Conservation (phyloP, 331 rosid genomes). For the Rhamnella rubrinervis region DNA sequence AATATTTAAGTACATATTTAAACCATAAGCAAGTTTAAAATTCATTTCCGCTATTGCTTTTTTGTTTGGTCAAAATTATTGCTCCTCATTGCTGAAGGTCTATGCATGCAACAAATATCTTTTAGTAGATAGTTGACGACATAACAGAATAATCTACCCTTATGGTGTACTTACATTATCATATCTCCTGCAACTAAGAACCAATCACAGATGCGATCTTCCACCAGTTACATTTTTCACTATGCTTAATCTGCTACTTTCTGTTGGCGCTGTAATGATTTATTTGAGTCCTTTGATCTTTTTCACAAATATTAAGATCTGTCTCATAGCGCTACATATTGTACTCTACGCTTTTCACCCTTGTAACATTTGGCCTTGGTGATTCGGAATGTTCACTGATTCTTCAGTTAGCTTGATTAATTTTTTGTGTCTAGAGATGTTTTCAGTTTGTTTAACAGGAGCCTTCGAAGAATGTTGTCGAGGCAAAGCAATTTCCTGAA, state of each 20-base stretch:
- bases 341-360: background rate
- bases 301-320: background rate
- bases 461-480: background rate
- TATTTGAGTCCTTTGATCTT: background rate
- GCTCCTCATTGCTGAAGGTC: no score
- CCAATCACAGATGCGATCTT: background rate
- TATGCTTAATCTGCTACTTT: background rate
- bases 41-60: no score
- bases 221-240: background rate
- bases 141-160: no score
- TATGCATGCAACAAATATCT: no score
- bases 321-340: background rate
- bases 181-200: background rate
- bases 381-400: background rate
- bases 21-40: background rate
- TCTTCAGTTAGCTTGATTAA: background rate
- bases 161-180: no score
- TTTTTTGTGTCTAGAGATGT: background rate
- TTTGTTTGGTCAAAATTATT: no score
- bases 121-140: no score
- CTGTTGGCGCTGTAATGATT: background rate
- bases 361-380: background rate
- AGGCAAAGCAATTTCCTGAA: background rate
- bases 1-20: background rate
- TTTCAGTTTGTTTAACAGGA: background rate